phyloP scores from a whole-genome alignment of 345 rosid genomes.

The Turritis glabra region DNA sequence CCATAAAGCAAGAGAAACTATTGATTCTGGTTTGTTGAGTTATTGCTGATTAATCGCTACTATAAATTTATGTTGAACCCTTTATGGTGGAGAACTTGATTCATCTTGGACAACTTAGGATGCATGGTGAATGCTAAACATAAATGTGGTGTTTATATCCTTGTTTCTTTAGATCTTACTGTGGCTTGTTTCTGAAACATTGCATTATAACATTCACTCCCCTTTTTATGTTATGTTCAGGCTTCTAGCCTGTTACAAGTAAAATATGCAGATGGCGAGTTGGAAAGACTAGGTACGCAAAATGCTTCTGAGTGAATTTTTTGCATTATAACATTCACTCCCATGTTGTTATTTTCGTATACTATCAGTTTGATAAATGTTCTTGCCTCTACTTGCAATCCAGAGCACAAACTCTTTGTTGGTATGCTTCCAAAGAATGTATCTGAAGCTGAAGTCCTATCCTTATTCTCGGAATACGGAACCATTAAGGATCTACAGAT shows the following conservation, averaged over 20 bases:
- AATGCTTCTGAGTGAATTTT: conserved; percentile 3
- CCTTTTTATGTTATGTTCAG: conserved; percentile 46
- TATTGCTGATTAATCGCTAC: not conserved
- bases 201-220: not conserved
- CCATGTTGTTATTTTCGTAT: not conserved
- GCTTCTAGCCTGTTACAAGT: conserved; percentile 99
- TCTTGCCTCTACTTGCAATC: conserved; percentile 34
- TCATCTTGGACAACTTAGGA: conserved; percentile 1
- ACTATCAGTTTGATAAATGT: not conserved
- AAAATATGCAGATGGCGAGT: conserved; percentile 98
- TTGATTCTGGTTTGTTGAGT: not conserved
- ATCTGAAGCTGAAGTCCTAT: conserved; percentile 73
- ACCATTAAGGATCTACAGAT: conserved; percentile 86
- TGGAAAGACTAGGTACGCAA: conserved; percentile 87
- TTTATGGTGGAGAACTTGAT: not conserved
- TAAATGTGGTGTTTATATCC: not conserved
- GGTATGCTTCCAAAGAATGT: conserved; percentile 99
- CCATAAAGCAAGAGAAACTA: too few species aligned
- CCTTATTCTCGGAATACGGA: conserved; percentile 74
- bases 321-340: too few species aligned
- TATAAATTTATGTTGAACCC: not conserved
- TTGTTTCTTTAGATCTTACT: not conserved
- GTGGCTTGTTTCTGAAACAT: conserved; percentile 3
- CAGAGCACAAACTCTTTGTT: conserved; percentile 96
- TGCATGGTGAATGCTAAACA: too few species aligned